Base-by-base conservation (phyloP, 257 asterid genomes). In the Solanum habrochaites region DNA sequence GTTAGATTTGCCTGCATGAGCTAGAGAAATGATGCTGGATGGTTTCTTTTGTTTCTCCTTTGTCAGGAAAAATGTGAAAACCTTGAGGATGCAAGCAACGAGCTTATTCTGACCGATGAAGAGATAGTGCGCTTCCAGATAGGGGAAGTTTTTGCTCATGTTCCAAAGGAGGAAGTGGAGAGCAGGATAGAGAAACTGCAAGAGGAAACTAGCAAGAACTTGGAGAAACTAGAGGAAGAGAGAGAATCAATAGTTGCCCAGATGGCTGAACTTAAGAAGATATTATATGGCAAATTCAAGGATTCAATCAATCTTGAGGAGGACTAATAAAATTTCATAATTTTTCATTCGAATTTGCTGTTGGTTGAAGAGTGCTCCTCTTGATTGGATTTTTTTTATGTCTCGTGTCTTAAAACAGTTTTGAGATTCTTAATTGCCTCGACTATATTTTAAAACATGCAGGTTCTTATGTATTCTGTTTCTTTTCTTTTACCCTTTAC, bases 281-380 rank as follows among this genome's bases (percentile, higher is more conserved):
- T 92, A 83, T 86, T 95, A 91, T 95, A 95, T 85, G 98, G 91
- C 8, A 95, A 95, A 52, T 96, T 96, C 62, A 95, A 95, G 89
- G 98, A 96, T 80, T 95, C 99, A 39, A 95, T 95, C 92, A 96
- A 95, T 90, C 96, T 95, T 18, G 98, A 96, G 91, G 99, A 96
- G 90, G 98, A 95, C 89, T 96, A 90, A 40, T 21, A 27, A 62
- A 77, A 18, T 72, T 25, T 72, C 87, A 49, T 72, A 15, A 10
- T 11, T 49, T 75, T 29, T 18, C 5, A 16, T 78, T 45, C 21
- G 69, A 49, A 29, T 81, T 81, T 81, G 43, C 43, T 81, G 4
- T 29, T 49, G 9, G 84, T 78, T 78, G 66, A 78, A 45, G 84
- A 60, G 25, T 45, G 42, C 52, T 49, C 85, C 67, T 20, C 29